phyloP scores from a whole-genome alignment of 768 basidiomycete genomes.

The Pleurotus tuber-regium region DNA sequence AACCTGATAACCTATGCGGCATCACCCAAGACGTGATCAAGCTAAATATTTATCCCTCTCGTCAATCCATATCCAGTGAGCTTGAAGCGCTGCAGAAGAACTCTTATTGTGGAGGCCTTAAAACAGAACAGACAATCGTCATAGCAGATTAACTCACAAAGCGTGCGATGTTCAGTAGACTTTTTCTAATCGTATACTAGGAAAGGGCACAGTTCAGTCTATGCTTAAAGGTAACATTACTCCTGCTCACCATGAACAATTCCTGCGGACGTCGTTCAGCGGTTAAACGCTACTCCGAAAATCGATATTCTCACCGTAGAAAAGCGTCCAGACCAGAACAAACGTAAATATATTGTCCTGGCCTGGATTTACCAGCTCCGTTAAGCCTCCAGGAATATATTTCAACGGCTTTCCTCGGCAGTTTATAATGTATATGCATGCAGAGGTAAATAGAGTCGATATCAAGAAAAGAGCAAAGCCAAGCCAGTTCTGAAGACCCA shows the following conservation, averaged over 20 bases:
- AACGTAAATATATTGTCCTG: constrained; percentile 92
- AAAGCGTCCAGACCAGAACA: constrained; percentile 90
- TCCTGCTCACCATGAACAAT: constrained; percentile 49
- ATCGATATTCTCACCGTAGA: constrained; percentile 63
- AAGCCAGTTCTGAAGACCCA: constrained; percentile 81
- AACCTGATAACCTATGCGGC: too few species aligned
- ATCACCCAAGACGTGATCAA: too few species aligned
- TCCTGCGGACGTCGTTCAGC: constrained; percentile 23
- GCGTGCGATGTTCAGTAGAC: too few species aligned
- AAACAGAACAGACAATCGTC: too few species aligned
- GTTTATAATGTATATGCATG: constrained; percentile 65
- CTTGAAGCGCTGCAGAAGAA: too few species aligned
- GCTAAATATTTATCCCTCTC: too few species aligned
- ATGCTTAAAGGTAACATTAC: too few species aligned
- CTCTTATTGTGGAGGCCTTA: too few species aligned
- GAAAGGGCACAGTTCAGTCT: too few species aligned
- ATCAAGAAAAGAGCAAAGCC: constrained; percentile 79
- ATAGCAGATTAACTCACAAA: too few species aligned
- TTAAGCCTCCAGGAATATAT: constrained; percentile 59
- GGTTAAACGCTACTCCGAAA: background rate
- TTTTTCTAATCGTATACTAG: constrained; percentile 2
- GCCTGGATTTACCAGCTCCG: constrained; percentile 77
- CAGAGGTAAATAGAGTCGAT: constrained; percentile 66
- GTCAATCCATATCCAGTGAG: too few species aligned
- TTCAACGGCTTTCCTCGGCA: constrained; percentile 64